Conservation (phyloP, 2,329 filamentous ascomycete genomes). For the Microcera coccophila region DNA sequence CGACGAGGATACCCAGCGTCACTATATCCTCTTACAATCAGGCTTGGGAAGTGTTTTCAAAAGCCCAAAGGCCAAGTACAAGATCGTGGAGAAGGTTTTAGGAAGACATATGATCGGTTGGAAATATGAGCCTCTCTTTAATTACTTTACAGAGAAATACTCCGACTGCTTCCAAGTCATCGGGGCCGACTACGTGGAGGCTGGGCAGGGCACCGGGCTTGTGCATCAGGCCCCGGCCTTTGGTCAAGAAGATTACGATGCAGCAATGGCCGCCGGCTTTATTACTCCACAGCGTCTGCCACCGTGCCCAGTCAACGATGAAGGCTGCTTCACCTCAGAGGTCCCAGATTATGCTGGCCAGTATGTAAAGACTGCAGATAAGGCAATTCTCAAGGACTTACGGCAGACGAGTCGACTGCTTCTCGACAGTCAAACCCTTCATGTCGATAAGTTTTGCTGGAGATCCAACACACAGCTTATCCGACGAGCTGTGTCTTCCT, state of each 20-base stretch:
- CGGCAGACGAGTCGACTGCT: slow-evolving; percentile 73
- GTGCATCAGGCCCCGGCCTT: slow-evolving; percentile 93
- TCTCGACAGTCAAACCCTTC: slow-evolving; percentile 80
- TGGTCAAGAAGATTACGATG: slow-evolving; percentile 92
- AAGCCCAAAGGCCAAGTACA: slow-evolving; percentile 90
- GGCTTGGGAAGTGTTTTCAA: slow-evolving; percentile 83
- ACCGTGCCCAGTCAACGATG: slow-evolving; percentile 88
- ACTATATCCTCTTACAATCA: slow-evolving; percentile 81
- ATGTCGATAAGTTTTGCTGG: slow-evolving; percentile 92
- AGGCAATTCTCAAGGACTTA: slow-evolving; percentile 85
- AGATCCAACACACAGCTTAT: slow-evolving; percentile 94
- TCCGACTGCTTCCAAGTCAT: slow-evolving; percentile 82
- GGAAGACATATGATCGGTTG: slow-evolving; percentile 83
- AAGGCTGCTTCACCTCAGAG: slow-evolving; percentile 71
- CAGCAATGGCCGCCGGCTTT: slow-evolving; percentile 71
- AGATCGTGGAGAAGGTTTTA: slow-evolving; percentile 72
- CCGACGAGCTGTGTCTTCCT: slow-evolving; percentile 88
- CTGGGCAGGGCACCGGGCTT: slow-evolving; percentile 86
- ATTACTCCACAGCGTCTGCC: slow-evolving; percentile 72
- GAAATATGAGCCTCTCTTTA: slow-evolving; percentile 84
- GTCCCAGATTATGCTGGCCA: slow-evolving; percentile 79
- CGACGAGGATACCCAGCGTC: slow-evolving; percentile 76
- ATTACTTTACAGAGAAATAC: slow-evolving; percentile 87
- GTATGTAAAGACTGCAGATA: slow-evolving; percentile 90
- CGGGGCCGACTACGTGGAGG: slow-evolving; percentile 81